These are phyloP conservation scores for Rhodamnia argentea DNA, from an alignment of 345 rosid species.

Conservation along the genomic window DNA sequence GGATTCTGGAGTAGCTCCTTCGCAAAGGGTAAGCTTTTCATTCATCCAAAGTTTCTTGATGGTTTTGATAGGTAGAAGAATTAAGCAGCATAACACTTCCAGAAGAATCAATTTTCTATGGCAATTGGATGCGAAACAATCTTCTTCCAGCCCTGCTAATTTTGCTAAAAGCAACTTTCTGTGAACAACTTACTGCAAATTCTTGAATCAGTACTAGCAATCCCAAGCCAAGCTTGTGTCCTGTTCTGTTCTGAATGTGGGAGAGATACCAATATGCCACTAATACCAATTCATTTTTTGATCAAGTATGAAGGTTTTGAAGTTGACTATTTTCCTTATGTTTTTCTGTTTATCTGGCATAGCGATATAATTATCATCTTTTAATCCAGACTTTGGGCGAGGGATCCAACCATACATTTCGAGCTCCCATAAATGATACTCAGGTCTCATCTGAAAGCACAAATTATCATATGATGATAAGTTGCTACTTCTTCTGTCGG, in stretches of 20 bases:
- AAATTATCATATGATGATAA: not conserved
- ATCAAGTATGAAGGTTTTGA: not conserved
- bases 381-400: not conserved
- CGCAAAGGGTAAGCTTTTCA: constrained; percentile 15
- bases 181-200: not conserved
- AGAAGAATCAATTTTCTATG: not conserved
- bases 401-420: constrained; percentile 25
- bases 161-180: not conserved
- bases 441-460: constrained; percentile 24
- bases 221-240: not conserved
- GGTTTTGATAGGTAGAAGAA: not conserved
- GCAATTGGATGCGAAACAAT: not conserved
- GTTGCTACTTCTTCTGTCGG: not conserved
- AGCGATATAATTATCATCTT: not conserved
- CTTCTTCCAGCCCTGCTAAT: not conserved
- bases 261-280: not conserved
- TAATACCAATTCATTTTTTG: not conserved
- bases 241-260: not conserved
- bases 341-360: not conserved
- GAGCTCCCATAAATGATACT: constrained; percentile 43
- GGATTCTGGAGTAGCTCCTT: constrained; percentile 11
- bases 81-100: not conserved
- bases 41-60: not conserved
- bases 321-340: not conserved
- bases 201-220: not conserved